A percentile compares a stretch with the other conserved stretches of the same genome.
phyloP scores from a whole-genome alignment of 768 basidiomycete genomes.

The Russula abietina region DNA sequence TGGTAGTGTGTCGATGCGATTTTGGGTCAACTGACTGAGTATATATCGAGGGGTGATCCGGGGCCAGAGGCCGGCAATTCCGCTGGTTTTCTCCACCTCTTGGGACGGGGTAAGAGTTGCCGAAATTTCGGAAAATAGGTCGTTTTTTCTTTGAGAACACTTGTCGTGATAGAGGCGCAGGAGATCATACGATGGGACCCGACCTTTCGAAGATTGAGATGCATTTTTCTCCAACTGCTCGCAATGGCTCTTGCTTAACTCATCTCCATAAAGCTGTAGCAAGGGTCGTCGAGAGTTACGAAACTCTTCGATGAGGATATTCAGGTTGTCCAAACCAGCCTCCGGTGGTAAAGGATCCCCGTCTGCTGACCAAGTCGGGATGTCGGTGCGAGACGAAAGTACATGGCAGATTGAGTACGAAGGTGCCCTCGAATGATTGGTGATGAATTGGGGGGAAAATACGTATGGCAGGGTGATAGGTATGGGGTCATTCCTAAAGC shows the following conservation, averaged over 20 bases:
- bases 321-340: too few relatives aligned
- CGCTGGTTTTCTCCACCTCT: not conserved
- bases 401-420: not conserved
- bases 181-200: not conserved
- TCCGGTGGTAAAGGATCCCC: too few relatives aligned
- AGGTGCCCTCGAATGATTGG: not conserved
- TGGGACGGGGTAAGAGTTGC: not conserved
- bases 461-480: not conserved
- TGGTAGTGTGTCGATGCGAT: slow-evolving; percentile 12
- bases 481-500: not conserved
- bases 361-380: too few relatives aligned
- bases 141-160: not conserved
- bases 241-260: not conserved
- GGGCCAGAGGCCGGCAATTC: slow-evolving; percentile 7
- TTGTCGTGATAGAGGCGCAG: not conserved
- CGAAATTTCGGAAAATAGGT: not conserved
- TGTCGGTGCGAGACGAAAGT: not conserved
- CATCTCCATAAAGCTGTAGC: slow-evolving; percentile 6
- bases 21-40: slow-evolving; percentile 25
- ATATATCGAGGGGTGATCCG: slow-evolving; percentile 10
- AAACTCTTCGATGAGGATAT: not conserved
- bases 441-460: not conserved
- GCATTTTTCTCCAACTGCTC: not conserved
- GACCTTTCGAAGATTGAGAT: not conserved
- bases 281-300: not conserved